Conservation (phyloP, 768 basidiomycete species). For the Panaeolus papilionaceus region DNA sequence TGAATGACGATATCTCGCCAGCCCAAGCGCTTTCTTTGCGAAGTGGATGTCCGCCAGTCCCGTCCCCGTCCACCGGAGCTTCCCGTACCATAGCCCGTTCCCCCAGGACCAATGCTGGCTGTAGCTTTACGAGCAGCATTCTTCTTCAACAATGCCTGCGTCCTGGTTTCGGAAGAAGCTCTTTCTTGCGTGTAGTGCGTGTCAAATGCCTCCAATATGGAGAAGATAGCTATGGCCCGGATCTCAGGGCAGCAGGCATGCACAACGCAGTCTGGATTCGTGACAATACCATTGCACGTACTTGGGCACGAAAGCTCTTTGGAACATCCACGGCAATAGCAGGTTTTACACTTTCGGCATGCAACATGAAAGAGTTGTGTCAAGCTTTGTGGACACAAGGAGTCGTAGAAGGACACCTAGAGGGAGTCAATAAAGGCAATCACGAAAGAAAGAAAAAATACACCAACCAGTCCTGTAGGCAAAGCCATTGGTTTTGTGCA, state of each 20-base stretch:
- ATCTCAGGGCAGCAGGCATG: constrained; percentile 51
- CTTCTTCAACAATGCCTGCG: constrained; percentile 37
- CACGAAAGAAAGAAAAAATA: background rate
- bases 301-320: constrained; percentile 40
- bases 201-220: constrained; percentile 56
- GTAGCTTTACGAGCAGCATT: constrained; percentile 23
- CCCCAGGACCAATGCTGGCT: constrained; percentile 52
- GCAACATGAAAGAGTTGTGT: constrained; percentile 46
- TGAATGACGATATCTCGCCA: constrained; percentile 49
- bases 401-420: constrained; percentile 37
- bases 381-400: constrained; percentile 35
- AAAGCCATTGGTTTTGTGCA: constrained; percentile 42
- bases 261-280: constrained; percentile 40
- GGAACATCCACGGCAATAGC: constrained; percentile 59
- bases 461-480: constrained; percentile 51
- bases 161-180: constrained; percentile 44
- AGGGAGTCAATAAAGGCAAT: constrained; percentile 14
- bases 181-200: constrained; percentile 49
- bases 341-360: constrained; percentile 49
- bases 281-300: constrained; percentile 47
- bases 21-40: constrained; percentile 20
- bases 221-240: constrained; percentile 58
- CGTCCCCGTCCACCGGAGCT: constrained; percentile 54
- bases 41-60: constrained; percentile 42
- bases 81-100: constrained; percentile 54